Conservation (phyloP, 345 rosid species). For the Diplotaxis tenuifolia region DNA sequence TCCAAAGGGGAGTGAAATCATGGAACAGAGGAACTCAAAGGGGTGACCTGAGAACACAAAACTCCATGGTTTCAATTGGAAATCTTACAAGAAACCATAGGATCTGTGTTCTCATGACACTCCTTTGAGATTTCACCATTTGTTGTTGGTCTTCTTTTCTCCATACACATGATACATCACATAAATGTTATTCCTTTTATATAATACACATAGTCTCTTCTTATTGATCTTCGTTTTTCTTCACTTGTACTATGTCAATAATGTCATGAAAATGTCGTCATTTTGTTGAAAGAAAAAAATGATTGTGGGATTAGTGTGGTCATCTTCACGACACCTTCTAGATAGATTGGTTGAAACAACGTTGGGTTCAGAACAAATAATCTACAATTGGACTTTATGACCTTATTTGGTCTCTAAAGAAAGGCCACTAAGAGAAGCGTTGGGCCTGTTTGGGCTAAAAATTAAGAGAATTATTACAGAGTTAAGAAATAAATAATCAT, state of each 20-base stretch:
- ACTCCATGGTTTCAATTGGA: not conserved
- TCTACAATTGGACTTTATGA: not conserved
- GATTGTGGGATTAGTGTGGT: not conserved
- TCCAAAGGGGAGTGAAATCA: not conserved
- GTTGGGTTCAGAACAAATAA: not conserved
- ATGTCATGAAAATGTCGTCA: slow-evolving; percentile 30
- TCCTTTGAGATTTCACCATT: slow-evolving; percentile 27
- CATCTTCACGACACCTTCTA: not conserved
- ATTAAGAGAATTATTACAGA: not conserved
- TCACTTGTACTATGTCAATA: not conserved
- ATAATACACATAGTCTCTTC: not conserved
- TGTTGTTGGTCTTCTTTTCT: not conserved
- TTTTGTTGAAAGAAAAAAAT: slow-evolving; percentile 1
- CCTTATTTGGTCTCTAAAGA: not conserved
- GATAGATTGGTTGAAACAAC: not conserved
- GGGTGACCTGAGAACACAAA: not conserved
- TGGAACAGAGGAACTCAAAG: not conserved
- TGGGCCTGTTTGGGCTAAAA: not conserved
- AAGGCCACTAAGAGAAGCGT: not conserved
- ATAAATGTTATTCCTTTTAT: not conserved
- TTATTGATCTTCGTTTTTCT: not conserved
- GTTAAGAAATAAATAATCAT: not conserved
- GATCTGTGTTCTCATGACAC: slow-evolving; percentile 32
- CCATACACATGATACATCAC: not conserved
- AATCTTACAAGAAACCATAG: slow-evolving; percentile 6